Base-by-base conservation (phyloP, 2,329 filamentous ascomycete species). In the Verticillium nubilum region DNA sequence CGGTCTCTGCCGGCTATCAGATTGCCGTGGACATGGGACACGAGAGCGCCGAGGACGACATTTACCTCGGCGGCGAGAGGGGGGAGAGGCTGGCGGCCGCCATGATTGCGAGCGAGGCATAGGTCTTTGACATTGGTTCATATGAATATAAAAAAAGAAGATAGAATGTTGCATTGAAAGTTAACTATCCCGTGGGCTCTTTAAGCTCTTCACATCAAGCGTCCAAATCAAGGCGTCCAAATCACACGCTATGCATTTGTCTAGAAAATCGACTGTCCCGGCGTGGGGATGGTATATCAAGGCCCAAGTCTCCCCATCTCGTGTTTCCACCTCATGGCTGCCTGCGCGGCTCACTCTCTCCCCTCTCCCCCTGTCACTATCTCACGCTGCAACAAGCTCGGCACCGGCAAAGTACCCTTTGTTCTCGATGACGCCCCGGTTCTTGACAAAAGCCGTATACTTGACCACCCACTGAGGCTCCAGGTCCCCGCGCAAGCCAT, bases 371-470 rank as follows among this genome's bases (percentile, higher is more conserved):
- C 5, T 42, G 9, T 3, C 17, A 19, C 31, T 26, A 23, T 15
- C 29, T 58, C 68, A 74, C 54, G 62, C 60, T 59, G 79, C 78
- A 54, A 78, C 77, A 64, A 95, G 74, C 70, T 92, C 88, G 3
- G 93, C 94, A 23, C 87, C 86, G 1, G 94, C 94, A 78, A 97
- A 97, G 74, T 97, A 98, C 7, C 95, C 95, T 79, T 98, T 99
- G 72, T 95, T 97, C 80, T 99, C 95, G 65, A 99, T 94, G 9
- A 99, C 95, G 15, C 95, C 95, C 58, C 95, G 83, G 72, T 98
- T 90, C 73, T 90, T 60, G 47, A 98, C 91, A 60, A 98, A 94
- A 1, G 95, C 95, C 37, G 94, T 97, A 72, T 99, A 99, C 72
- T 98, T 96, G 66, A 94, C 89, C 28, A 98, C 95, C 94, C 95